Percentiles rank a stretch among this genome's conserved stretches.
Evolutionary conservation across 805 yeast species (phyloP).

Genomic region (Saccharomycopsis fibuligera): DNA sequence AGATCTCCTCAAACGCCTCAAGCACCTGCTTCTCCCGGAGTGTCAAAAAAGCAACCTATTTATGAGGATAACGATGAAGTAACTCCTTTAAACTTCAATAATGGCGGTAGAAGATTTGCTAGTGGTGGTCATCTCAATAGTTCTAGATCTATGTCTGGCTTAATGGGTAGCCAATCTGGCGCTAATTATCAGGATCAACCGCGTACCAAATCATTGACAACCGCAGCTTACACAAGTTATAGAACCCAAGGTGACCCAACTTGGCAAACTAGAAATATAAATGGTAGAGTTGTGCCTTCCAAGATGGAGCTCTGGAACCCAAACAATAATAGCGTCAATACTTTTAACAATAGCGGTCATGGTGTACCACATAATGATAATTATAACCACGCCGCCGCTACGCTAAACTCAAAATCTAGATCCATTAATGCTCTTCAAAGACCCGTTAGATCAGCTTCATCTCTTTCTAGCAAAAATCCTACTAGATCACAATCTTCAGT

Average conservation of each 20-base stretch:
- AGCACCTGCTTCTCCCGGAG: no score
- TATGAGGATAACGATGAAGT: conserved; percentile 9
- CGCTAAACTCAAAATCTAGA: conserved; percentile 1
- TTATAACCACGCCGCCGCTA: not conserved
- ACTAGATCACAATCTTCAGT: conserved; percentile 8
- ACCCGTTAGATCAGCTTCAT: conserved; percentile 13
- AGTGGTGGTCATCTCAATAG: conserved; percentile 6
- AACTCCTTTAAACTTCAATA: conserved; percentile 9
- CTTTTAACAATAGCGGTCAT: not conserved
- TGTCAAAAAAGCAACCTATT: not conserved
- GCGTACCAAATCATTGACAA: conserved; percentile 13
- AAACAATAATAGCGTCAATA: not conserved
- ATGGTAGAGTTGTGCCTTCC: not conserved
- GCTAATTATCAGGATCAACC: not conserved
- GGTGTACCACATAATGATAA: not conserved
- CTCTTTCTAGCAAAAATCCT: conserved; percentile 2
- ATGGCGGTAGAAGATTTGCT: conserved; percentile 1
- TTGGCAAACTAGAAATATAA: not conserved
- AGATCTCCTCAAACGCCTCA: not conserved
- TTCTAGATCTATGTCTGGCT: not conserved
- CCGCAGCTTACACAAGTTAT: not conserved
- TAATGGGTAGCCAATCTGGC: not conserved
- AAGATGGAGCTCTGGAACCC: conserved; percentile 2
- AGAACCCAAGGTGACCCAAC: not conserved
- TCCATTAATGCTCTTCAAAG: not conserved